A percentile compares a stretch with the other conserved stretches of the same genome.
Evolutionary conservation across 768 basidiomycete species (phyloP).

Genomic region (Tulasnella sp.): DNA sequence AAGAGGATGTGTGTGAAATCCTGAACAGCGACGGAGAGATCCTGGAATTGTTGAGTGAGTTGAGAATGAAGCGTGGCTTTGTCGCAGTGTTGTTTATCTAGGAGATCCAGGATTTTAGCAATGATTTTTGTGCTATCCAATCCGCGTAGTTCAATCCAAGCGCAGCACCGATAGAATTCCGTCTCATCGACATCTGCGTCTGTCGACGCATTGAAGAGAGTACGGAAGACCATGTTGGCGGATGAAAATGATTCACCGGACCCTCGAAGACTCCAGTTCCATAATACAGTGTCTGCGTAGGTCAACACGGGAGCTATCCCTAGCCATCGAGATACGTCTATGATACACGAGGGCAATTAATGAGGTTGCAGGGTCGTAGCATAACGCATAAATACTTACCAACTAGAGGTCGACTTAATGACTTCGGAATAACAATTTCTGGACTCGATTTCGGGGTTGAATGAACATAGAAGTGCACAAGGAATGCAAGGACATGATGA

Average conservation of each 20-base stretch:
- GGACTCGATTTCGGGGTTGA: constrained; percentile 26
- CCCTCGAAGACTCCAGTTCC: constrained; percentile 15
- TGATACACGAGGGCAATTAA: not conserved
- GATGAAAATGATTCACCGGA: constrained; percentile 8
- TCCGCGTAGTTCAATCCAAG: constrained; percentile 78
- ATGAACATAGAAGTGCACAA: constrained; percentile 18
- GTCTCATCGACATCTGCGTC: constrained; percentile 44
- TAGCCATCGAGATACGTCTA: constrained; percentile 46
- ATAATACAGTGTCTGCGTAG: constrained; percentile 84
- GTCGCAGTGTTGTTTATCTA: not conserved
- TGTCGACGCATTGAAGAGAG: constrained; percentile 51
- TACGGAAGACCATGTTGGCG: constrained; percentile 14
- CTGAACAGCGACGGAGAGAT: constrained; percentile 49
- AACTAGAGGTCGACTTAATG: constrained; percentile 63
- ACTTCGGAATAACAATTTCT: constrained; percentile 47
- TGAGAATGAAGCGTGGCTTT: constrained; percentile 49
- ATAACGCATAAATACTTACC: constrained; percentile 17
- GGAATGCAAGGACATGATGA: constrained; percentile 17
- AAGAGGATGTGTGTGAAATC: constrained; percentile 49
- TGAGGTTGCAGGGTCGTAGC: not conserved
- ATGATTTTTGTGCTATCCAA: constrained; percentile 29
- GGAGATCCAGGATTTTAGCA: constrained; percentile 1
- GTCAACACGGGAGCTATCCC: constrained; percentile 80
- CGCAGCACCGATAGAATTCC: constrained; percentile 77
- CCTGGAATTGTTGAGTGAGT: constrained; percentile 50